phyloP scores from a whole-genome alignment of 768 basidiomycete genomes.

The Imleria badia region DNA sequence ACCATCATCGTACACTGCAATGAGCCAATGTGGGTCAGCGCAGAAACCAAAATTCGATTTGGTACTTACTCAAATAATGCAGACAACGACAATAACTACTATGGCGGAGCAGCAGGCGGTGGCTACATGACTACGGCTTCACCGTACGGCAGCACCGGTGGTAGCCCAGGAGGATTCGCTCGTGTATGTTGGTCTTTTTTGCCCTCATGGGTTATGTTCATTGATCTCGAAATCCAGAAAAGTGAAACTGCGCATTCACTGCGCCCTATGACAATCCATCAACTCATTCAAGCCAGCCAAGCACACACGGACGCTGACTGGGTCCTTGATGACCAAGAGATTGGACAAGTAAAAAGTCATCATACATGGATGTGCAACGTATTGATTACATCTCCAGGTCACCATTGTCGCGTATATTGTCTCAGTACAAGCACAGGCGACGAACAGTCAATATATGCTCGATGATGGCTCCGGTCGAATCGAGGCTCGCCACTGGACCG shows the following conservation, averaged over 20 bases:
- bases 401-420: conserved; percentile 74
- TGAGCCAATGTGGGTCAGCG: conserved; percentile 44
- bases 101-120: conserved; percentile 45
- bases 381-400: conserved; percentile 43
- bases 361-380: background rate
- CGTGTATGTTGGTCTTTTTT: conserved; percentile 34
- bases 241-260: conserved; percentile 45
- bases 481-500: conserved; percentile 83
- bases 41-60: background rate
- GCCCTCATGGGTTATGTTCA: background rate
- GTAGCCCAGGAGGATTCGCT: conserved; percentile 58
- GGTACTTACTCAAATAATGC: conserved; percentile 5
- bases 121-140: conserved; percentile 62
- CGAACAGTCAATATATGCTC: conserved; percentile 75
- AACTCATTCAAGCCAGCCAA: conserved; percentile 75
- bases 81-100: conserved; percentile 42
- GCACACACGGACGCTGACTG: conserved; percentile 88
- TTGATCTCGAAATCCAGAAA: conserved; percentile 27
- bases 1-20: conserved; percentile 17
- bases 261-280: conserved; percentile 76
- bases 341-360: conserved; percentile 63
- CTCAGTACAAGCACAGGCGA: conserved; percentile 66
- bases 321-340: conserved; percentile 74
- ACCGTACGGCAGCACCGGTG: conserved; percentile 52
- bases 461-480: conserved; percentile 85